Evolutionary conservation across 192 early-diverging fungal species (phyloP), one percentile per base, ranked within the genome.

Genomic region (Backusella luteola): DNA sequence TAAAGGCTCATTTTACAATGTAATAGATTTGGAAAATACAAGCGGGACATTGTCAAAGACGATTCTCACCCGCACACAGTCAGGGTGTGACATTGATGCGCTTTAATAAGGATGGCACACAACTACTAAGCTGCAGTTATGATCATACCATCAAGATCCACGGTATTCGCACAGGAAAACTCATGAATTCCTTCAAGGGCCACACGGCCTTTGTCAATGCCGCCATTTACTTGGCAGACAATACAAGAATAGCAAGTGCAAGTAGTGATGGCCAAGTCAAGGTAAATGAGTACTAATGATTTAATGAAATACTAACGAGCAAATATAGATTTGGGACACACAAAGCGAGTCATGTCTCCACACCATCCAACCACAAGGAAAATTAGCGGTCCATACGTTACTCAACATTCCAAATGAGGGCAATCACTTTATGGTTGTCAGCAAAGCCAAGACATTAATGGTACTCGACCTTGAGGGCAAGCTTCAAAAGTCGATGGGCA

Each of bases 171-270:
- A 95, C 94, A 0, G 96, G 96, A 4, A 97, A 97, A 63, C 88
- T 90, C 73, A 80, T 98, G 6, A 93, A 96, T 69, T 94, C 97
- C 72, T 96, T 96, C 73, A 87, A 91, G n/a, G 98, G 98, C 0
- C 98, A 99, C 76, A 88, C 91, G 3, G 93, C 94, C 0, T 94
- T 91, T 73, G 93, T 98, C 41, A 98, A 97, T 82, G 86, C 88
- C 66, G 95, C 88, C 0, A 72, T 89, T 12, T 99, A 93, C 75
- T 91, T 88, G 17, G 52, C 81, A 26, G 92, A 96, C 68, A 89
- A 89, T 77, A 75, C 84, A 0, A 80, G 87, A 4, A 85, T 99
- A 23, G 76, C 97, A 19, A 95, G 90, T 76, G 92, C 86, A 0
- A 93, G 93, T 36, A 93, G 90, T 69, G 97, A 99, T 76, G 97